These are phyloP conservation scores for Chytridium lagenaria DNA, from an alignment of 371 early-diverging fungal species.

Conservation along the genomic window DNA sequence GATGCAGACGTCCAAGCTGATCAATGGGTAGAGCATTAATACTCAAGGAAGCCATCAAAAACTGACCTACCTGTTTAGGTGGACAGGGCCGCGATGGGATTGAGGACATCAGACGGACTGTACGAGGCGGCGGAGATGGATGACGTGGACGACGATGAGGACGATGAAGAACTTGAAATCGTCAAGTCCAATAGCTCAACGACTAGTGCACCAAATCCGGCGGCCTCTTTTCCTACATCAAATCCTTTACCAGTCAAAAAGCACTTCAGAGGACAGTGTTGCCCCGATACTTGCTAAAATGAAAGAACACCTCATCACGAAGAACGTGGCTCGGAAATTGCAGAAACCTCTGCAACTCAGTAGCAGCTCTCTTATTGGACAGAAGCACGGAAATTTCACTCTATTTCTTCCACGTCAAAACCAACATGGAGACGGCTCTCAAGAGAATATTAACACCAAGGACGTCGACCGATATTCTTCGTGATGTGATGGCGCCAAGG, in stretches of 20 bases:
- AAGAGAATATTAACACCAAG: constrained; percentile 89
- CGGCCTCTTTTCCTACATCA: constrained; percentile 71
- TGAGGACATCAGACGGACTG: constrained; percentile 70
- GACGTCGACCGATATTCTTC: constrained; percentile 94
- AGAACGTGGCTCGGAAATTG: constrained; percentile 94
- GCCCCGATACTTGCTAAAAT: constrained; percentile 77
- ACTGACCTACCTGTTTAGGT: background rate
- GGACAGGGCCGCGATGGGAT: constrained; percentile 33
- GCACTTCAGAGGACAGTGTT: constrained; percentile 70
- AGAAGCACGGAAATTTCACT: constrained; percentile 70
- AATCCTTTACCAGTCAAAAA: constrained; percentile 69
- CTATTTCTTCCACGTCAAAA: constrained; percentile 66
- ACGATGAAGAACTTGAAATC: constrained; percentile 39
- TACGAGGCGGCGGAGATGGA: constrained; percentile 85
- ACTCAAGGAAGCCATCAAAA: too few relatives aligned
- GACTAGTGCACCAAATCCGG: constrained; percentile 25
- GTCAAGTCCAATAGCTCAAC: too few relatives aligned
- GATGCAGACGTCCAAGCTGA: background rate
- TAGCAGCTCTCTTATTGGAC: constrained; percentile 74
- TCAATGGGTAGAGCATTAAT: constrained; percentile 28
- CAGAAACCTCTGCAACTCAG: constrained; percentile 84
- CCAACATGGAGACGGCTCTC: constrained; percentile 83
- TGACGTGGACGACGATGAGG: constrained; percentile 54
- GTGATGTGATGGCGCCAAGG: constrained; percentile 80
- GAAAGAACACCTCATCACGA: constrained; percentile 88